Percentiles rank a stretch among this genome's conserved stretches.
These are phyloP conservation scores for Laetiporus sulphureus DNA, from an alignment of 1,284 basidiomycete species.

Conservation along the genomic window DNA sequence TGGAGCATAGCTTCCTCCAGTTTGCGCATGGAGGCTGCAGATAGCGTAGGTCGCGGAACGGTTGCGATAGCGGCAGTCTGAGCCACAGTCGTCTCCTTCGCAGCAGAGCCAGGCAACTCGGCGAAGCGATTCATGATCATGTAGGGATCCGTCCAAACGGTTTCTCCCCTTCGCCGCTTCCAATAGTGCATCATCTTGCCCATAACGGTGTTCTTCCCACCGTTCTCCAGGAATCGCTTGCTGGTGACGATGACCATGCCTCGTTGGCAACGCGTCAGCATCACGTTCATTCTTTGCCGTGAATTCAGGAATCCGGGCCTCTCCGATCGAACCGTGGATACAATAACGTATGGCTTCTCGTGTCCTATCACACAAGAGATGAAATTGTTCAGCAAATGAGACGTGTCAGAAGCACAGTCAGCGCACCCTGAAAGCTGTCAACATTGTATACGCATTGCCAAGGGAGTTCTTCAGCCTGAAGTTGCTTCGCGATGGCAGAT, in stretches of 20 bases:
- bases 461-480: slow-evolving; percentile 38
- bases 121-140: background rate
- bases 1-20: too few relatives aligned
- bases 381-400: background rate
- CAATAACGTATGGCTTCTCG: slow-evolving; percentile 43
- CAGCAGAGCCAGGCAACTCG: slow-evolving; percentile 5
- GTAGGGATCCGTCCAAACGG: background rate
- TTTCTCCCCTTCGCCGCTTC: slow-evolving; percentile 4
- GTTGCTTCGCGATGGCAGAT: slow-evolving; percentile 36
- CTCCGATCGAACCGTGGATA: slow-evolving; percentile 54
- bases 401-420: slow-evolving; percentile 2
- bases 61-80: too few relatives aligned
- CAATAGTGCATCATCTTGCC: slow-evolving; percentile 11
- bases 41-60: too few relatives aligned
- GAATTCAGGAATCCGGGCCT: slow-evolving; percentile 52
- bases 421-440: slow-evolving; percentile 57
- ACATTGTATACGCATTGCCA: slow-evolving; percentile 56
- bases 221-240: slow-evolving; percentile 11
- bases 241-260: slow-evolving; percentile 19
- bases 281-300: slow-evolving; percentile 56
- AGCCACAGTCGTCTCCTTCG: too few relatives aligned
- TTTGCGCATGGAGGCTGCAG: too few relatives aligned
- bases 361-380: slow-evolving; percentile 17
- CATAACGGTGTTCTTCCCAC: slow-evolving; percentile 8
- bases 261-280: slow-evolving; percentile 29